Base-by-base conservation (phyloP, 495 filamentous ascomycete genomes). In the Penicillium coffeae region DNA sequence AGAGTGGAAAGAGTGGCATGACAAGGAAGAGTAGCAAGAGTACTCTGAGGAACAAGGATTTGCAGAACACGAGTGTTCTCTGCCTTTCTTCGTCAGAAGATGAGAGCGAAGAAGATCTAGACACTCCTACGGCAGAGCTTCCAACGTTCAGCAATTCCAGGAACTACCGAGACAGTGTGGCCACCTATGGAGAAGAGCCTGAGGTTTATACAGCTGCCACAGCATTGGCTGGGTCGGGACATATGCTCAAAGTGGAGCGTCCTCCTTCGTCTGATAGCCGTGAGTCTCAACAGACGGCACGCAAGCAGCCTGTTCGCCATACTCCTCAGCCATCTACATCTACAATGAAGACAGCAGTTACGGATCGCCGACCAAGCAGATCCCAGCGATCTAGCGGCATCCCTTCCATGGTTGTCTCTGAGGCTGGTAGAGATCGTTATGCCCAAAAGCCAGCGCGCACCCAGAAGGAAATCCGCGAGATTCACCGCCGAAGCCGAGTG, bases 11-110 rank as follows among this genome's bases (percentile, higher is more conserved):
- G 43, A 57, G 52, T 33, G 36, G 57, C 0, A 30, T 71, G 51
- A 69, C 63, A 8, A 71, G 71, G 46, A 74, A 71, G 48, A 70
- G 62, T 30, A 68, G 69, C 55, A 70, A 65, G 45, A 76, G 64
- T 37, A 71, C 69, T 5, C 55, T 79, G 52, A 71, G 66, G 38
- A 71, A 66, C 30, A 54, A 56, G 8, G 75, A 82, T 42, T 59
- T 81, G 40, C 70, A 72, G 33, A 69, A 72, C 9, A 70, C 70
- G 8, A 82, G 79, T 52, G 70, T 81, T 9, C 69, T 82, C 5
- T 79, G 71, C 22, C 68, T 81, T 13, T 82, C 79, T 2, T 82
- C 78, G 13, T 82, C 79, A 0, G 78, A 79, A 37, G 74, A 78
- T 43, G 78, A 81, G 53, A 64, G 64, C 15, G 73, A 78, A 3